These are phyloP conservation scores for Alternaria arborescens DNA, from an alignment of 2,329 filamentous ascomycete genomes.

Conservation along the genomic window DNA sequence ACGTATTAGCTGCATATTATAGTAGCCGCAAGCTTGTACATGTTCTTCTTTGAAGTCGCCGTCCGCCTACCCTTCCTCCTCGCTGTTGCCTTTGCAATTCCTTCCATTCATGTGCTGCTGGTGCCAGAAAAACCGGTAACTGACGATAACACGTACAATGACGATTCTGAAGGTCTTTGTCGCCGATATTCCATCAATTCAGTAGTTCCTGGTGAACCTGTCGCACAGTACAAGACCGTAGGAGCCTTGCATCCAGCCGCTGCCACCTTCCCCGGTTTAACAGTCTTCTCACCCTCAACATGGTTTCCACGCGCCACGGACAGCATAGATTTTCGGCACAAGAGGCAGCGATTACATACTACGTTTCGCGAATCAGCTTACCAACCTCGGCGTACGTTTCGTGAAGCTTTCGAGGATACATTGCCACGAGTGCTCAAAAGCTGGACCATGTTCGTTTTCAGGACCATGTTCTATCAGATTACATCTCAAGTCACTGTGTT, in stretches of 20 bases:
- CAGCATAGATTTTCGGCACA: background rate
- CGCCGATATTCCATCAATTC: background rate
- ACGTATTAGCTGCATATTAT: background rate
- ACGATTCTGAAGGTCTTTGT: background rate
- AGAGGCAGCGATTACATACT: background rate
- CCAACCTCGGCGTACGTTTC: slow-evolving; percentile 1
- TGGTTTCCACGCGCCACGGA: background rate
- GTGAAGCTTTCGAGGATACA: slow-evolving; percentile 1
- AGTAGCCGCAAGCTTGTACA: background rate
- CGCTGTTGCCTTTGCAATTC: background rate
- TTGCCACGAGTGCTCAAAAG: background rate
- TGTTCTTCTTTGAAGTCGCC: slow-evolving; percentile 3
- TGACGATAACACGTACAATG: accelerated
- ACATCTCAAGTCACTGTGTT: background rate
- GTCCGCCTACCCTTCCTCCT: slow-evolving; percentile 3
- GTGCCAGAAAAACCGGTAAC: background rate
- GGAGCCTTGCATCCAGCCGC: background rate
- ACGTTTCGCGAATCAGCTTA: background rate
- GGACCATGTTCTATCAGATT: background rate
- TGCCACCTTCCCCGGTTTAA: background rate
- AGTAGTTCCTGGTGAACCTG: background rate
- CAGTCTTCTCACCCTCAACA: background rate
- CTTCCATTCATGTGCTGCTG: background rate
- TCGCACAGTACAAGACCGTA: background rate
- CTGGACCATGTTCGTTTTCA: background rate